phyloP scores from a whole-genome alignment of 306 rosid genomes.

The Cicer cuneatum region DNA sequence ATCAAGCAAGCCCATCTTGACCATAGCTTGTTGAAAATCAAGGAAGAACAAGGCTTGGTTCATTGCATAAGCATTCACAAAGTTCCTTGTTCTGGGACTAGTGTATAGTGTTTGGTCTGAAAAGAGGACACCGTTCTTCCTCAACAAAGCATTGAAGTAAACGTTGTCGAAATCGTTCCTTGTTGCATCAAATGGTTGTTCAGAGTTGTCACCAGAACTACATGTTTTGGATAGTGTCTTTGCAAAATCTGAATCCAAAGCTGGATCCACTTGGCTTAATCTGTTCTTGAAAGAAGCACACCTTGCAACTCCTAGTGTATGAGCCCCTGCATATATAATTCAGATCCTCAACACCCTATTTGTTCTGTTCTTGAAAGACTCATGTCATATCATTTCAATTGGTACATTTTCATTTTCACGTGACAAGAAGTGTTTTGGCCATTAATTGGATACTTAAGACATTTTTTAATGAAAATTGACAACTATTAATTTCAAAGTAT shows the following conservation, averaged over 20 bases:
- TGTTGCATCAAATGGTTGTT: constrained; percentile 72
- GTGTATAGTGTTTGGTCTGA: constrained; percentile 76
- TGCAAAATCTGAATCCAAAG: constrained; percentile 60
- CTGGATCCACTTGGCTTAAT: constrained; percentile 55
- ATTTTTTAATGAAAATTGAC: too few relatives aligned
- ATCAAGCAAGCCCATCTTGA: constrained; percentile 76
- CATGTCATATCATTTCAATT: too few relatives aligned
- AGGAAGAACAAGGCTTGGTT: constrained; percentile 84
- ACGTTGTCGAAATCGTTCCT: constrained; percentile 63
- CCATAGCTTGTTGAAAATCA: constrained; percentile 78
- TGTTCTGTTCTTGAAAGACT: too few relatives aligned
- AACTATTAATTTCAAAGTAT: too few relatives aligned
- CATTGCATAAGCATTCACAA: constrained; percentile 74
- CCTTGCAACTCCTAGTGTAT: constrained; percentile 88
- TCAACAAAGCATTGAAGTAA: constrained; percentile 58
- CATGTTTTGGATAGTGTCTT: constrained; percentile 63
- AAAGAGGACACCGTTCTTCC: constrained; percentile 64
- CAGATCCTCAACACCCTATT: neutral
- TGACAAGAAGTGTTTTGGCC: too few relatives aligned
- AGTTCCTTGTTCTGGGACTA: constrained; percentile 58
- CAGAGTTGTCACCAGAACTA: constrained; percentile 60
- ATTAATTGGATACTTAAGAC: too few relatives aligned
- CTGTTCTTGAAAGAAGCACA: constrained; percentile 79
- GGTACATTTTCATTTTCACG: too few relatives aligned
- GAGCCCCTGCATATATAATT: constrained; percentile 67